Base-by-base conservation (phyloP, 208 protist genomes). In the Trypanosoma platydactyli region DNA sequence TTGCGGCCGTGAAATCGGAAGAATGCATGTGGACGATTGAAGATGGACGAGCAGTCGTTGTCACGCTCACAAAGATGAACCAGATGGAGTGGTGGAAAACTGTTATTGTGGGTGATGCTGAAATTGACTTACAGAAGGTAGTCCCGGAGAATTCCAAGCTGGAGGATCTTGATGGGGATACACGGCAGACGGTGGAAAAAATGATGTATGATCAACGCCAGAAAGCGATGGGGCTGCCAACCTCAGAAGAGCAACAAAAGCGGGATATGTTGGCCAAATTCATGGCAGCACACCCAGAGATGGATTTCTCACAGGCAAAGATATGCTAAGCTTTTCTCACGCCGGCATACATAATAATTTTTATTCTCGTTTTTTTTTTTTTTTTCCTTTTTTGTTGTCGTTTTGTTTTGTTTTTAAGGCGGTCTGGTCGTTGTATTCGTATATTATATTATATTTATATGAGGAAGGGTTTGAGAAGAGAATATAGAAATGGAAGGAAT, bases 201-300 rank as follows among this genome's bases (percentile, higher is more conserved):
- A 98, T 98, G 95, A 98, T 98, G 94, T 97, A 92, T 76, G 94
- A 98, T 75, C 95, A 98, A 82, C 78, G 93, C 3, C 85, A 95
- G 71, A 98, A 98, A 79, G 79, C 86, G 63, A 83, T 97, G 79
- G 95, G 95, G n/a, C 84, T 94, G 50, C 95, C 95, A 9, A 97
- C 95, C 22, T 95, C 87, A 6, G 95, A 98, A 41, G 94, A 98
- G 79, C 80, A 96, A 68, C 86, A 96, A 71, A 98, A 98, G 73
- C 81, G 97, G 33, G 92, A 97, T 33, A 96, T 98, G 82, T 66
- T 98, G 41, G 80, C 88, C 24, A 96, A 98, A 72, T 97, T 98
- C 59, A 98, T 98, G 94, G 87, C 82, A 55, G 83, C 88, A 25
- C 92, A 98, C 68, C 95, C 95, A 1, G 95, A 98, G 76, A 98